Evolutionary conservation across 139 green algal species (phyloP).

Genomic region (Coccomyxa sp.): DNA sequence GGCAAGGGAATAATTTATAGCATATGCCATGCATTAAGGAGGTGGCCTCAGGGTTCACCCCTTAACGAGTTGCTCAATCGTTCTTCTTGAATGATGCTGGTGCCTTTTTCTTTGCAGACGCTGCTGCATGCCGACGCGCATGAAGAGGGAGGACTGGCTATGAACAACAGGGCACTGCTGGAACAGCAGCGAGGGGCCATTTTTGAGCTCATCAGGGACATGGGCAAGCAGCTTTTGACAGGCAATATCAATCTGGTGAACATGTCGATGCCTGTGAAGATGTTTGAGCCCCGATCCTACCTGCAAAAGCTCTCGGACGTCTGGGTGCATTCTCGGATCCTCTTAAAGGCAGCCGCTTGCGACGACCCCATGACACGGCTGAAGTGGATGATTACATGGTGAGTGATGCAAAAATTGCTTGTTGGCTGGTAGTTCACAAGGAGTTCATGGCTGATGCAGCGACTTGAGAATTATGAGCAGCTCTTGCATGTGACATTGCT

Average conservation of each 20-base stretch:
- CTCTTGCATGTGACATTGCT: neutral
- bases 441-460: neutral
- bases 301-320: slow-evolving; percentile 82
- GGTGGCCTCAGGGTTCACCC: too few relatives aligned
- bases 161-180: slow-evolving; percentile 56
- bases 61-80: too few relatives aligned
- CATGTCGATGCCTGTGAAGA: slow-evolving; percentile 71
- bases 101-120: slow-evolving; percentile 30
- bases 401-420: neutral
- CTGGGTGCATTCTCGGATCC: slow-evolving; percentile 53
- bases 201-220: slow-evolving; percentile 26
- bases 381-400: slow-evolving; percentile 62
- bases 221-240: slow-evolving; percentile 63
- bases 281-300: slow-evolving; percentile 83
- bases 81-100: too few relatives aligned
- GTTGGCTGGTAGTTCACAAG: neutral
- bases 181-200: slow-evolving; percentile 45
- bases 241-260: slow-evolving; percentile 83
- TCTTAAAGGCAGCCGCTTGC: slow-evolving; percentile 37
- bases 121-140: slow-evolving; percentile 59
- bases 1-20: too few relatives aligned
- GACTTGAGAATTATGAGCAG: neutral
- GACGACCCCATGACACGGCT: slow-evolving; percentile 65
- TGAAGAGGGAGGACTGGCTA: slow-evolving; percentile 58
- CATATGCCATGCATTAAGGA: too few relatives aligned